phyloP scores from a whole-genome alignment of 78 protist genomes.

The Polysphondylium violaceum region DNA sequence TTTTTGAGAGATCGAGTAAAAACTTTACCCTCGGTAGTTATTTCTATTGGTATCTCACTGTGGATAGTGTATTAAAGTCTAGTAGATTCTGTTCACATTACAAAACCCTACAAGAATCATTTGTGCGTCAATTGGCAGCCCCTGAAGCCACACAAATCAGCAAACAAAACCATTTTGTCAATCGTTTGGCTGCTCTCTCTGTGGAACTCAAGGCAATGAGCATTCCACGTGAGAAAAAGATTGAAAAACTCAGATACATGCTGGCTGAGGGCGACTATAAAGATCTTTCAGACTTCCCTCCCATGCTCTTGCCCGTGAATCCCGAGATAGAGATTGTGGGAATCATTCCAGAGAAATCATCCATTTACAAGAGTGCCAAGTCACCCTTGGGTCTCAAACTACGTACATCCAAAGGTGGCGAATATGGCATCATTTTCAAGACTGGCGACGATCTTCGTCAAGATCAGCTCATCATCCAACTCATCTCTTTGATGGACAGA shows the following conservation, averaged over 20 bases:
- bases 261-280: conserved; percentile 62
- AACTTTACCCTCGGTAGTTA: conserved; percentile 63
- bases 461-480: conserved; percentile 97
- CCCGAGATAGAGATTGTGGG: conserved; percentile 78
- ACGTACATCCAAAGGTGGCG: conserved; percentile 52
- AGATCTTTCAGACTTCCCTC: conserved; percentile 77
- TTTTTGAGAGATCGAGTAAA: conserved; percentile 40
- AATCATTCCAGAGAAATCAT: conserved; percentile 73
- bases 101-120: conserved; percentile 33
- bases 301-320: conserved; percentile 66
- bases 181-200: conserved; percentile 27
- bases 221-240: conserved; percentile 29
- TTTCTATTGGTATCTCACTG: conserved; percentile 82
- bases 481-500: conserved; percentile 94
- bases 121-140: conserved; percentile 5
- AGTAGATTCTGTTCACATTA: conserved; percentile 23
- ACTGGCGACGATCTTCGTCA: conserved; percentile 97
- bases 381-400: conserved; percentile 80
- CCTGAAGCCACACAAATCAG: background rate
- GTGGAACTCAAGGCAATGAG: conserved; percentile 72
- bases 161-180: conserved; percentile 14
- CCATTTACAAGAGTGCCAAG: conserved; percentile 87
- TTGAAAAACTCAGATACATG: conserved; percentile 52
- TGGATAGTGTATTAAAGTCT: conserved; percentile 29
- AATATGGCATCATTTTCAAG: conserved; percentile 90